Percentiles rank a stretch among this genome's conserved stretches.
These are phyloP conservation scores for Ilyonectria robusta DNA, from an alignment of 2,329 filamentous ascomycete species.

Conservation along the genomic window DNA sequence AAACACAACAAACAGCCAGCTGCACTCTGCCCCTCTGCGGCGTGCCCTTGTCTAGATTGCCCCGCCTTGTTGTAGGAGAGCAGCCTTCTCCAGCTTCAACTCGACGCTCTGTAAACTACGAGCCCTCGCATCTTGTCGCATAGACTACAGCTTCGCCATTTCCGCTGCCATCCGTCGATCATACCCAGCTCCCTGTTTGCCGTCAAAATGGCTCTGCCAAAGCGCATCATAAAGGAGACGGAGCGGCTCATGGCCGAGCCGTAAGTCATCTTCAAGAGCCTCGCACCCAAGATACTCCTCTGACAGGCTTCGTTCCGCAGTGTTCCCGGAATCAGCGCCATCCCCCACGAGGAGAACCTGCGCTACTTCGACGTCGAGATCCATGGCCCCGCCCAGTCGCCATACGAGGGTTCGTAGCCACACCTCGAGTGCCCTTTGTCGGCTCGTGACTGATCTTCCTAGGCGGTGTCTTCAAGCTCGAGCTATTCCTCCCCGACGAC, in stretches of 20 bases:
- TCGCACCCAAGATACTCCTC: constrained; percentile 29
- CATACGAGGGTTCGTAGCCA: constrained; percentile 84
- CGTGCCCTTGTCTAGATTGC: constrained; percentile 16
- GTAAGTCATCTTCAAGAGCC: constrained; percentile 66
- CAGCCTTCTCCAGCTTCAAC: constrained; percentile 17
- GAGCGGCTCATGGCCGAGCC: constrained; percentile 97
- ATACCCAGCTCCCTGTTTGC: not conserved
- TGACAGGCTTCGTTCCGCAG: constrained; percentile 61
- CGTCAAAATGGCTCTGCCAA: constrained; percentile 80
- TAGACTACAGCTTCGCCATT: not conserved
- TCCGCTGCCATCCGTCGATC: not conserved
- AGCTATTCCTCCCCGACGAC: constrained; percentile 97
- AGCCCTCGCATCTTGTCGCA: not conserved
- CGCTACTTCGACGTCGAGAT: constrained; percentile 99
- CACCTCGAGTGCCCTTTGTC: not conserved
- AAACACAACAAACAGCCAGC: constrained; percentile 4
- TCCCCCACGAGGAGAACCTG: constrained; percentile 97
- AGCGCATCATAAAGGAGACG: constrained; percentile 98
- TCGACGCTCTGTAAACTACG: constrained; percentile 19
- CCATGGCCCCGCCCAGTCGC: constrained; percentile 90
- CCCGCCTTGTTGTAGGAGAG: constrained; percentile 16
- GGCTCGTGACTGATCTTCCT: constrained; percentile 26
- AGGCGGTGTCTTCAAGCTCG: constrained; percentile 93
- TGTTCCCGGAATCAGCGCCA: constrained; percentile 94
- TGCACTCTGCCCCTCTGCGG: constrained; percentile 17